Evolutionary conservation across 208 protist species (phyloP), one percentile per base, ranked within the genome.

Genomic region (Acanthamoeba pearcei): DNA sequence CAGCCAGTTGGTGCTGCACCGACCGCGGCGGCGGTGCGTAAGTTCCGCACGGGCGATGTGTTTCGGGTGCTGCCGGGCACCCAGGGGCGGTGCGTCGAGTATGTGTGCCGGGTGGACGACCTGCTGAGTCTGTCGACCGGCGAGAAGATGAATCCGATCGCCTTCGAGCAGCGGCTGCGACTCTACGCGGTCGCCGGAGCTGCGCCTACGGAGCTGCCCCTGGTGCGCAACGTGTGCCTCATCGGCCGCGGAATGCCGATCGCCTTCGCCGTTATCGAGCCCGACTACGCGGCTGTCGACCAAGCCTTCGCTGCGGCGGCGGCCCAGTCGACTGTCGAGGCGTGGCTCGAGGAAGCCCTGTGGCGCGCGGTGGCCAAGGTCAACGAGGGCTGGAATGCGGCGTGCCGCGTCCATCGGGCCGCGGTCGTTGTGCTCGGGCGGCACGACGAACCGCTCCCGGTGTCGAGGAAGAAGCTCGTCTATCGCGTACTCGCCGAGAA

Each of bases 91-190:
- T 91, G 86, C 86, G 86, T 91, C 24, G 49, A 64, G 64, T 91
- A 91, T 22, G 86, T 91, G 55, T 91, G 86, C 86, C 55, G 86
- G 12, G 86, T 91, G 35, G 86, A 91, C 32, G 86, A 91, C 29
- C 24, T 91, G 86, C 86, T 91, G 46, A 91, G 86, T n/a, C 86
- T 91, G 13, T 91, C 86, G 55, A 91, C 86, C n/a, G 86, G 86
- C 42, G 86, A 91, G 42, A 91, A 91, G 86, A 68, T 91, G 29
- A 91, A 91, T 19, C 86, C 86, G 49, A 91, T 91, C 49, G 86
- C 86, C n/a, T 91, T 74, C 42, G 86, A 91, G 86, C 86, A 91
- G 86, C n/a, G 27, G n/a, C 55, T 91, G 9, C n/a, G 57, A 13
- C 86, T 51, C 4, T 10, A 42, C 55, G 35, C 42, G 13, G 60